Conservation (phyloP, 352 stramenopile species). For the Bremia lactucae region DNA sequence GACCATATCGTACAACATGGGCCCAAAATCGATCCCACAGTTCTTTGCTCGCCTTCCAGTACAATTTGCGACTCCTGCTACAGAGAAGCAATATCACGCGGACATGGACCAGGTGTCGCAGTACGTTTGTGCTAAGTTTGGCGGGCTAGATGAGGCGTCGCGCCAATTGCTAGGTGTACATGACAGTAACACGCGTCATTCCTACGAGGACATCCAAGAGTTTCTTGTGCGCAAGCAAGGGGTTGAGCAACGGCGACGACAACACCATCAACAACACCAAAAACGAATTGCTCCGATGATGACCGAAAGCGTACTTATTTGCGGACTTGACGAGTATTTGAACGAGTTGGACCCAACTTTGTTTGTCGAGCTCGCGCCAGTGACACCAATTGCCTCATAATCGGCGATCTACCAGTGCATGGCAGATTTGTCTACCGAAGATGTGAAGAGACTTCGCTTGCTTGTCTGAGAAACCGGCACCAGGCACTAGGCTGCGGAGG, state of each 20-base stretch:
- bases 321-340: constrained; percentile 37
- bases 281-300: neutral
- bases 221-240: constrained; percentile 38
- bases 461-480: constrained; percentile 12
- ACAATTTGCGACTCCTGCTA: constrained; percentile 22
- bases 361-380: constrained; percentile 13
- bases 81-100: constrained; percentile 29
- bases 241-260: constrained; percentile 23
- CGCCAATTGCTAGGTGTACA: constrained; percentile 32
- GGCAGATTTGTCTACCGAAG: constrained; percentile 32
- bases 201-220: constrained; percentile 50
- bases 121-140: constrained; percentile 35
- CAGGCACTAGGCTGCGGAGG: constrained; percentile 14
- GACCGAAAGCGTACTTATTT: constrained; percentile 24
- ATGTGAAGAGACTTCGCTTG: constrained; percentile 27
- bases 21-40: constrained; percentile 1
- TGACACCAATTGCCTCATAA: constrained; percentile 1
- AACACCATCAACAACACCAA: constrained; percentile 12
- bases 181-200: constrained; percentile 34
- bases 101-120: constrained; percentile 46
- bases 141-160: constrained; percentile 23
- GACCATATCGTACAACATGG: constrained; percentile 8
- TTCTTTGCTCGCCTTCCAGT: constrained; percentile 15
- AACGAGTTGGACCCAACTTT: constrained; percentile 44
- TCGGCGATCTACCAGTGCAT: constrained; percentile 15